Percentiles rank a stretch among this genome's conserved stretches.
Conservation (phyloP, 2,329 filamentous ascomycete species). For the Aspergillus oerlinghausenensis region DNA sequence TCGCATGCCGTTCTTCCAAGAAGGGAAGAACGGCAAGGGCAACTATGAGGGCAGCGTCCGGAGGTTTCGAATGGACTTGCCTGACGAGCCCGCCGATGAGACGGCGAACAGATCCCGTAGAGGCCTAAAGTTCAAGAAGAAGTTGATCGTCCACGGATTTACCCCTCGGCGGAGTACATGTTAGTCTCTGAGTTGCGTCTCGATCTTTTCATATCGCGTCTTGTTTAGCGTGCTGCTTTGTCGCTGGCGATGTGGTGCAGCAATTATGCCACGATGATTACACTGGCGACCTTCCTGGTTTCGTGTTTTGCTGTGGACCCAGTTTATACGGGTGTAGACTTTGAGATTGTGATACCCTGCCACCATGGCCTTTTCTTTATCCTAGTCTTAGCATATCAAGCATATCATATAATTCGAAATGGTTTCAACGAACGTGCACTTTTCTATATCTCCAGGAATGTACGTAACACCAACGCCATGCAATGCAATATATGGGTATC, state of each 20-base stretch:
- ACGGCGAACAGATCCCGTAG: neutral
- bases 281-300: neutral
- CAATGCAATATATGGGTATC: conserved; percentile 11
- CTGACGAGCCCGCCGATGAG: conserved; percentile 25
- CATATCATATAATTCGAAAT: neutral
- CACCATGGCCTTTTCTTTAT: neutral
- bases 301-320: neutral
- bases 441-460: neutral
- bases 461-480: conserved; percentile 7
- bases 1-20: conserved; percentile 40
- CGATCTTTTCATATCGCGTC: neutral
- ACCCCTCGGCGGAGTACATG: neutral
- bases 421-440: neutral
- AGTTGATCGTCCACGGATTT: conserved; percentile 3
- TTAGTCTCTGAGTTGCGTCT: neutral
- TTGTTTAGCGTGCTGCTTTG: neutral
- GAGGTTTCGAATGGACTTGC: conserved; percentile 42
- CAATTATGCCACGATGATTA: neutral
- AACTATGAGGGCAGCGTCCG: conserved; percentile 43
- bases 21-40: conserved; percentile 30
- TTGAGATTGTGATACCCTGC: conserved; percentile 7
- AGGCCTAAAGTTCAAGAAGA: conserved; percentile 12
- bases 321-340: neutral
- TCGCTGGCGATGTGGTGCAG: neutral
- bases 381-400: neutral